Evolutionary conservation across 768 basidiomycete species (phyloP).

Genomic region (Suillus decipiens): DNA sequence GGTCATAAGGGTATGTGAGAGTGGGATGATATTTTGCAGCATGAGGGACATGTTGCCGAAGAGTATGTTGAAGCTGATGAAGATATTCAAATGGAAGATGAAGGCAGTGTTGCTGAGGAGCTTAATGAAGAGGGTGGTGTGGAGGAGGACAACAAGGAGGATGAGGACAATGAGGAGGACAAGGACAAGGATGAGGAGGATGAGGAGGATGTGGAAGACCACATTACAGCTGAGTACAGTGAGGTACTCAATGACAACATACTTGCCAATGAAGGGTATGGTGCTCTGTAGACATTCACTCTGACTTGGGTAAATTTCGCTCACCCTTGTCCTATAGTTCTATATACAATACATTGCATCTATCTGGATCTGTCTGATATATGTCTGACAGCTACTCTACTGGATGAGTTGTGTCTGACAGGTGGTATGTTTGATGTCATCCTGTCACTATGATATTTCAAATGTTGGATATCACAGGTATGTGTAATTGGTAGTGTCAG

Average conservation of each 20-base stretch:
- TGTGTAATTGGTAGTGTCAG: not conserved
- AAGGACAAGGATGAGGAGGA: not conserved
- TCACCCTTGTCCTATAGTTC: not conserved
- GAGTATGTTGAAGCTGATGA: not conserved
- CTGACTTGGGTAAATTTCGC: not conserved
- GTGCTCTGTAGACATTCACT: not conserved
- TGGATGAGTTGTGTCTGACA: not conserved
- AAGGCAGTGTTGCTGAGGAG: too few relatives aligned
- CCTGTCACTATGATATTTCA: not conserved
- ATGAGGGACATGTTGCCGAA: not conserved
- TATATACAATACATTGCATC: not conserved
- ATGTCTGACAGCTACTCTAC: not conserved
- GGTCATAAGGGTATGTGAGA: slow-evolving; percentile 27
- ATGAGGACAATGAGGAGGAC: too few relatives aligned
- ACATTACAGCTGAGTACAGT: not conserved
- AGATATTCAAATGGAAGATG: not conserved
- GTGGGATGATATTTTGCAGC: slow-evolving; percentile 11
- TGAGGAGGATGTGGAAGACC: not conserved
- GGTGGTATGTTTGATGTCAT: not conserved
- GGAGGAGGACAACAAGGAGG: not conserved
- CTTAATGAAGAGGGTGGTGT: not conserved
- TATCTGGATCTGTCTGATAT: not conserved
- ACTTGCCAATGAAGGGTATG: not conserved
- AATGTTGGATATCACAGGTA: not conserved
- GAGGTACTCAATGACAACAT: not conserved